A percentile compares a stretch with the other conserved stretches of the same genome.
phyloP scores from a whole-genome alignment of 2,329 filamentous ascomycete species.

The Apiospora sp. region DNA sequence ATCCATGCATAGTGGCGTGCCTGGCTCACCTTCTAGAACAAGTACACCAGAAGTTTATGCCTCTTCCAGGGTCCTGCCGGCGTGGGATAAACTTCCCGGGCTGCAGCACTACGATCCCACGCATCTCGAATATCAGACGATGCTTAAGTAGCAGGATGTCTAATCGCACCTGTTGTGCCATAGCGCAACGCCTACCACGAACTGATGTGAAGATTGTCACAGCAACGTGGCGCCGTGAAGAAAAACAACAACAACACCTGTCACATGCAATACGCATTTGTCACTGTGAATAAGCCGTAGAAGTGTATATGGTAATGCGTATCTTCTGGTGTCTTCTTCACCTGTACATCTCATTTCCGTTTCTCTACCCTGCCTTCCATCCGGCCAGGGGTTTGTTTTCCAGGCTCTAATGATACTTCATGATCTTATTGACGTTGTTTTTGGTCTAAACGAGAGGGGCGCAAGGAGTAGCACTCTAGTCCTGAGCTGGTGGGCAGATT shows the following conservation, averaged over 20 bases:
- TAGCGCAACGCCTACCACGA: neutral
- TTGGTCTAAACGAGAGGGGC: neutral
- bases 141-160: neutral
- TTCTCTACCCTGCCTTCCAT: neutral
- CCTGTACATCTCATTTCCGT: neutral
- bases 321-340: neutral
- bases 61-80: neutral
- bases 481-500: too few relatives aligned
- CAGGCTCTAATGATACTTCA: too few relatives aligned
- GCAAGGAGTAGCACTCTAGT: too few relatives aligned
- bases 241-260: neutral
- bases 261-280: too few relatives aligned
- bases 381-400: neutral
- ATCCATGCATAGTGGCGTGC: neutral
- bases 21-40: neutral
- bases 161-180: neutral
- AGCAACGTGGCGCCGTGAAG: neutral
- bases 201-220: neutral
- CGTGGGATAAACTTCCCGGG: neutral
- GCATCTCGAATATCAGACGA: neutral
- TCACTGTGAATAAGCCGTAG: neutral
- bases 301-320: neutral
- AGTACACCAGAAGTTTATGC: neutral
- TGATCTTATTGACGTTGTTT: neutral
- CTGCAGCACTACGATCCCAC: neutral